Evolutionary conservation across 306 rosid genomes (phyloP), one percentile per base, ranked within the genome.

Genomic region (Castanea mollissima): DNA sequence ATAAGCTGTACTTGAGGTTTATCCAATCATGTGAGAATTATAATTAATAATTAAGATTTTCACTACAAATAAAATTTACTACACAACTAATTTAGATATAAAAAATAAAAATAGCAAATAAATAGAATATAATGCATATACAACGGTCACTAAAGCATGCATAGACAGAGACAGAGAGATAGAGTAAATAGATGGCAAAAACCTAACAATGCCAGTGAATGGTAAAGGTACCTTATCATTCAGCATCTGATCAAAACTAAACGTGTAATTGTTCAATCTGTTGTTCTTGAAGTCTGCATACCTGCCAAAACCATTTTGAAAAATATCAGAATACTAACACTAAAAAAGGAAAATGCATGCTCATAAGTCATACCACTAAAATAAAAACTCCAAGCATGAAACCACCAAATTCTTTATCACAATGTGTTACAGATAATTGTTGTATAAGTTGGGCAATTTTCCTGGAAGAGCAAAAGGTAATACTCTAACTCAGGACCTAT

Each of bases 271-370:
- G 69, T 96, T 93, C 77, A 85, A 78, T 82, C 97, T 93, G 74
- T 96, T 96, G 85, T 89, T 96, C 90, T 91, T 96, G 84, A 96
- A 81, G 79, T 96, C 99, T 74, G 98, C 98, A 86, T 91, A 96
- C 90, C 96, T 93, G 90, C 78, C 78, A 83, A 84, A 76, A 82
- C 78, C 73, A 80, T 64, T 74, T 55, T 20, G 31, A 49, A 27
- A 54, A 21, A 35, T 46, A 34, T 58, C 64, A 58, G 6, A 78
- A 16, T 79, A 62, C 44, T 44, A 78, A 69, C 73, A 64, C 10
- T 12, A 69, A 9, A 73, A 55, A 35, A 55, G 76, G 29, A 54
- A 73, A 64, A 79, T 41, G 56, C 44, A 59, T 7, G 32, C 25
- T 51, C 5, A 35, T 35, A 35, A 35, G 41, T 35, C 41, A n/a